Evolutionary conservation across 2,329 filamentous ascomycete genomes (phyloP).

Genomic region (Dothideomycetes sp.): DNA sequence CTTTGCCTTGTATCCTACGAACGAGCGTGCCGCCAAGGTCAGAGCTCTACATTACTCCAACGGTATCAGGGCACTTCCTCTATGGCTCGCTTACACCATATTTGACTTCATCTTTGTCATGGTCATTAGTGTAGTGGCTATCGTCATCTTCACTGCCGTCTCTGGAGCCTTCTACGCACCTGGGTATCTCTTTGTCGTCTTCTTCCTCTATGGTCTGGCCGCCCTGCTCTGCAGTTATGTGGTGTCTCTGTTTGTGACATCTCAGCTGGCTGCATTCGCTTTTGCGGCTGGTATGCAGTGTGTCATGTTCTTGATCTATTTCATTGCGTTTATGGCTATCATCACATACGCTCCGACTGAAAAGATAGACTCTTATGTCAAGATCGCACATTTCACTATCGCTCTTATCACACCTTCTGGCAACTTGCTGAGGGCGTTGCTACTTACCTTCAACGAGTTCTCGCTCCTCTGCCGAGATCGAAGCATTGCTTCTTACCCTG

Average conservation of each 20-base stretch:
- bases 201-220: slow-evolving; percentile 71
- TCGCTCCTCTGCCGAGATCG: slow-evolving; percentile 64
- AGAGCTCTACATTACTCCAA: slow-evolving; percentile 85
- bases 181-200: slow-evolving; percentile 71
- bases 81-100: slow-evolving; percentile 73
- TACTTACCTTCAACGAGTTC: slow-evolving; percentile 75
- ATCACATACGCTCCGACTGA: slow-evolving; percentile 61
- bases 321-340: slow-evolving; percentile 31
- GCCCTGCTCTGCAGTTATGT: slow-evolving; percentile 71
- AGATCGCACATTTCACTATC: slow-evolving; percentile 66
- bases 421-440: slow-evolving; percentile 63
- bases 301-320: slow-evolving; percentile 39
- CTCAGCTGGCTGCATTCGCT: slow-evolving; percentile 76
- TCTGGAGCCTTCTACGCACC: slow-evolving; percentile 66
- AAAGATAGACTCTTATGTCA: slow-evolving; percentile 56
- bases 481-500: slow-evolving; percentile 57
- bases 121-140: slow-evolving; percentile 54
- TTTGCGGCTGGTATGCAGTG: slow-evolving; percentile 71
- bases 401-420: slow-evolving; percentile 67
- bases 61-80: slow-evolving; percentile 68
- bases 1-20: slow-evolving; percentile 81
- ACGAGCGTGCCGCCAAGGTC: slow-evolving; percentile 69
- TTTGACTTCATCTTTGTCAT: slow-evolving; percentile 76
- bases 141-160: slow-evolving; percentile 57
- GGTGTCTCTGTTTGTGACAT: slow-evolving; percentile 68